Conservation (phyloP, 495 filamentous ascomycete species). For the Penicillium dipodomyicola region DNA sequence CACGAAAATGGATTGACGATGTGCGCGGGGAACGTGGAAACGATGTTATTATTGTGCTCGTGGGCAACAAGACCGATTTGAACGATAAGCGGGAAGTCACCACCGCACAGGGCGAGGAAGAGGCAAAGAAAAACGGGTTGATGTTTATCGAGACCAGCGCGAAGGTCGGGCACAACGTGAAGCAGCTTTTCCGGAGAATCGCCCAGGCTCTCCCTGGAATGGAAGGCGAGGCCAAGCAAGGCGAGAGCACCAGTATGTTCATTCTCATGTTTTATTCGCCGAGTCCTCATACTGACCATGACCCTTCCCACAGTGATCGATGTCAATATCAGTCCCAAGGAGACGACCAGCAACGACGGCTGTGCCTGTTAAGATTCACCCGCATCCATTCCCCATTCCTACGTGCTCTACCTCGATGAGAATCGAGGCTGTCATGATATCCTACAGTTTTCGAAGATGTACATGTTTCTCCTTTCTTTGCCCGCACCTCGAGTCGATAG, state of each 20-base stretch:
- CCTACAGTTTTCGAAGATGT: conserved; percentile 41
- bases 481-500: conserved; percentile 28
- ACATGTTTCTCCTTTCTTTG: conserved; percentile 37
- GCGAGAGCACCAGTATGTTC: conserved; percentile 61
- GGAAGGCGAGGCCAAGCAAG: conserved; percentile 74
- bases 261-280: conserved; percentile 17
- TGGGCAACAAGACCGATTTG: conserved; percentile 98
- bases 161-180: conserved; percentile 97
- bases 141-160: conserved; percentile 99
- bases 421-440: conserved; percentile 43
- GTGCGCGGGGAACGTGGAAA: conserved; percentile 94
- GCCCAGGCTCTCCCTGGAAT: conserved; percentile 96
- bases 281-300: conserved; percentile 19
- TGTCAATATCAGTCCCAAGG: conserved; percentile 80
- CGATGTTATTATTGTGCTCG: conserved; percentile 97
- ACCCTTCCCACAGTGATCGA: conserved; percentile 70
- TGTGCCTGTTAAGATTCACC: conserved; percentile 66
- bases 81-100: conserved; percentile 97
- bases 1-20: conserved; percentile 98
- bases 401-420: conserved; percentile 28
- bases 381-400: conserved; percentile 8
- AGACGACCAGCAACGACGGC: conserved; percentile 69
- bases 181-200: conserved; percentile 93
- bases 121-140: conserved; percentile 93
- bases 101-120: conserved; percentile 90